Conservation (phyloP, 768 basidiomycete species). For the Macrolepiota fuliginosa region DNA sequence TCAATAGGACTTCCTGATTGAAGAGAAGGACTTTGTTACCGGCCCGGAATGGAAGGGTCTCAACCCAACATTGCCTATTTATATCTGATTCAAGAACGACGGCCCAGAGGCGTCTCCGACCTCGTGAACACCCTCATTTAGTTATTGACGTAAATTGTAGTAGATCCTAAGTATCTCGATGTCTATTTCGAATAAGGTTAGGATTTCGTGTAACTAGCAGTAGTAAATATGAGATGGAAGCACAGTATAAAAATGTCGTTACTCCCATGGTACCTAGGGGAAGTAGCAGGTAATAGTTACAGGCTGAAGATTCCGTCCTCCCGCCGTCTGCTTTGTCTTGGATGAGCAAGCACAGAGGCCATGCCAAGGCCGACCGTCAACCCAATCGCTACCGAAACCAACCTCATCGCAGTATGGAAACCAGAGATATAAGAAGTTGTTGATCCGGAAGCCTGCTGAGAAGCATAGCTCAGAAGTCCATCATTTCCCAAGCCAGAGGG, state of each 20-base stretch:
- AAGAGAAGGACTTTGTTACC: slow-evolving; percentile 67
- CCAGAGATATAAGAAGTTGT: slow-evolving; percentile 60
- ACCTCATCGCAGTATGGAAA: slow-evolving; percentile 72
- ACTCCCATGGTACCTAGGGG: not conserved
- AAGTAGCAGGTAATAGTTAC: not conserved
- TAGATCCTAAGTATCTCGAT: not conserved
- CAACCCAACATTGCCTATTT: slow-evolving; percentile 78
- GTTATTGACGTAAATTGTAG: not conserved
- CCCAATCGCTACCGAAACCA: slow-evolving; percentile 76
- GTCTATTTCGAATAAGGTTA: not conserved
- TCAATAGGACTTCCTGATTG: slow-evolving; percentile 78
- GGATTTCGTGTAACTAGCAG: not conserved
- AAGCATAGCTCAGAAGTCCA: slow-evolving; percentile 72
- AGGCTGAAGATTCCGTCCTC: slow-evolving; percentile 33
- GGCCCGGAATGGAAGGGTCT: slow-evolving; percentile 72
- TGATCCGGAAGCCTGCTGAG: slow-evolving; percentile 49
- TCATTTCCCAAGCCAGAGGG: slow-evolving; percentile 81
- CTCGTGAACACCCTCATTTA: not conserved
- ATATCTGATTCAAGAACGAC: slow-evolving; percentile 44
- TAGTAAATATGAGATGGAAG: not conserved
- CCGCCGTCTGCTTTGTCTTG: slow-evolving; percentile 54
- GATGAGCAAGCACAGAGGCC: slow-evolving; percentile 63
- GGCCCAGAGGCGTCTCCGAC: not conserved
- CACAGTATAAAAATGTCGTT: not conserved
- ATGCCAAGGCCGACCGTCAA: slow-evolving; percentile 80